Evolutionary conservation across 176 grass and related monocot genomes (phyloP).

Genomic region (Ensete glaucum): DNA sequence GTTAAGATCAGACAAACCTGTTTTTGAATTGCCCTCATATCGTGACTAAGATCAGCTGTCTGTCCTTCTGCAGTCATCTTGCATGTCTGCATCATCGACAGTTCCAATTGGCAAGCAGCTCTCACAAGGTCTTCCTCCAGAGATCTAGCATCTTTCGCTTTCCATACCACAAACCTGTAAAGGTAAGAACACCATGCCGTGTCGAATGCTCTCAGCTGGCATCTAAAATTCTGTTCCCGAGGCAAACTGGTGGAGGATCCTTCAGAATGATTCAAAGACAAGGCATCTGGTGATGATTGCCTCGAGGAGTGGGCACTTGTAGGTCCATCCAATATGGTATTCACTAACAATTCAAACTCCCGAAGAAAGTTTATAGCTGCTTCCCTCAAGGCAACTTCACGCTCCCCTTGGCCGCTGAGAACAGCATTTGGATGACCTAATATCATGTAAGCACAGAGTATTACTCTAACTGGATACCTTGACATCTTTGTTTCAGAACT

Average conservation of each 20-base stretch:
- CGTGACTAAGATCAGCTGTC: constrained; percentile 58
- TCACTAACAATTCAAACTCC: constrained; percentile 58
- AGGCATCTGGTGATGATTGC: constrained; percentile 14
- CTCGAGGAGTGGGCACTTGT: constrained; percentile 23
- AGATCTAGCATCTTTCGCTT: constrained; percentile 85
- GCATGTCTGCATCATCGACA: constrained; percentile 99
- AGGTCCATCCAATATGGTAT: constrained; percentile 42
- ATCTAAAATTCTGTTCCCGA: constrained; percentile 34
- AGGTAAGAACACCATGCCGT: constrained; percentile 75
- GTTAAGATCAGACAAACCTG: constrained; percentile 41
- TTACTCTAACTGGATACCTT: constrained; percentile 71
- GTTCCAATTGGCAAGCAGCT: constrained; percentile 81
- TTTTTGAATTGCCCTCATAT: constrained; percentile 87
- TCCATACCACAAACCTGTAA: constrained; percentile 90
- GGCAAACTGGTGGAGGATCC: constrained; percentile 11
- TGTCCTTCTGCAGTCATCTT: constrained; percentile 45
- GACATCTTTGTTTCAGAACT: constrained; percentile 38
- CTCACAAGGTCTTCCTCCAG: constrained; percentile 95
- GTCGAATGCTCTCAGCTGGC: constrained; percentile 60
- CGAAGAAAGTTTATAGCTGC: constrained; percentile 53
- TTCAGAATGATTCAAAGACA: constrained; percentile 11
- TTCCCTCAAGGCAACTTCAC: constrained; percentile 53
- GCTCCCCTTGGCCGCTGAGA: constrained; percentile 79
- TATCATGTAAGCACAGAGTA: constrained; percentile 97
- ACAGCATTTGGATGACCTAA: constrained; percentile 87